Percentiles rank a stretch among this genome's conserved stretches.
phyloP scores from a whole-genome alignment of 2,329 filamentous ascomycete genomes.

The Drechmeria coniospora region DNA sequence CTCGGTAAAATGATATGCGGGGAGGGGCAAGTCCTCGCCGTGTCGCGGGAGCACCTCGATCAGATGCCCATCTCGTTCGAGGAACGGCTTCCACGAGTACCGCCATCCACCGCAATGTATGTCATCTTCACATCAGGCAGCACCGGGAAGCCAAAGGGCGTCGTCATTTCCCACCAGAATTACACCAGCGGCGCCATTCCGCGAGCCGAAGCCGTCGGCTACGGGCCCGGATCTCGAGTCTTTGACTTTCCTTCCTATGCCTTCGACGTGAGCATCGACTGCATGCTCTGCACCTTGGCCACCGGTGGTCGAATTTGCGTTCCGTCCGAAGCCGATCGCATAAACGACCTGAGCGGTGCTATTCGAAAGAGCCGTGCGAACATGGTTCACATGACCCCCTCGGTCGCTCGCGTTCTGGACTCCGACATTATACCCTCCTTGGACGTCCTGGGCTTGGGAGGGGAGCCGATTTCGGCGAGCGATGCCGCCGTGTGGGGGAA shows the following conservation, averaged over 20 bases:
- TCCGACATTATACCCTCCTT: slow-evolving; percentile 28
- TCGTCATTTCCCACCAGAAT: slow-evolving; percentile 33
- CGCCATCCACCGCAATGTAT: slow-evolving; percentile 28
- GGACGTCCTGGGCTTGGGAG: slow-evolving; percentile 31
- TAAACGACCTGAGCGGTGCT: slow-evolving; percentile 33
- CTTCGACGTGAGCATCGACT: slow-evolving; percentile 39
- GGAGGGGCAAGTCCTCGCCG: slow-evolving; percentile 16
- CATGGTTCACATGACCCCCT: slow-evolving; percentile 35
- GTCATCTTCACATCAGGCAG: slow-evolving; percentile 53
- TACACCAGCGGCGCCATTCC: slow-evolving; percentile 30
- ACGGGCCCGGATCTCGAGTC: slow-evolving; percentile 24
- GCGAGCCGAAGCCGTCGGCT: slow-evolving; percentile 25
- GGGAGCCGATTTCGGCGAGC: slow-evolving; percentile 35
- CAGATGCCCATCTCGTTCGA: slow-evolving; percentile 5
- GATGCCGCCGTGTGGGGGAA: slow-evolving; percentile 32
- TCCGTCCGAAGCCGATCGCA: slow-evolving; percentile 35
- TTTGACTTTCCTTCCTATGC: slow-evolving; percentile 37
- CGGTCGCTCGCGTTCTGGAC: slow-evolving; percentile 31
- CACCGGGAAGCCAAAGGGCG: slow-evolving; percentile 48
- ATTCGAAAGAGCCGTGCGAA: slow-evolving; percentile 28
- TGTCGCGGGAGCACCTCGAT: slow-evolving; percentile 15
- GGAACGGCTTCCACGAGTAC: slow-evolving; percentile 18
- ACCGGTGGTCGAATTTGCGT: slow-evolving; percentile 36
- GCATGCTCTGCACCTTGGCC: slow-evolving; percentile 37
- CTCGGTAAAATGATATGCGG: slow-evolving; percentile 22